A percentile compares a stretch with the other conserved stretches of the same genome.
phyloP scores from a whole-genome alignment of 306 rosid species.

The Prosopis cineraria region DNA sequence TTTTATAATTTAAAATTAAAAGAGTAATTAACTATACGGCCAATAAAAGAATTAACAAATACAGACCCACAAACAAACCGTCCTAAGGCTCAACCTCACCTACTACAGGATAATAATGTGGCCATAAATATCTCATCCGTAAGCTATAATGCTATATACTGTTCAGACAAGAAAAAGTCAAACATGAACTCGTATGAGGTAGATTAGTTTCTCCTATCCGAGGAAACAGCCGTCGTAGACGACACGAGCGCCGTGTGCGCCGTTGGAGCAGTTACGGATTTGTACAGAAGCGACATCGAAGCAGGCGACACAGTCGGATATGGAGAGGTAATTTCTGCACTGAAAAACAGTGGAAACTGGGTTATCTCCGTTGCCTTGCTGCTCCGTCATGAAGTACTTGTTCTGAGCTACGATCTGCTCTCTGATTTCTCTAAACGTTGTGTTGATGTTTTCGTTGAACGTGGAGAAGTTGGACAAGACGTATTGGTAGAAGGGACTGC shows the following conservation, averaged over 20 bases:
- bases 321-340: conserved; percentile 67
- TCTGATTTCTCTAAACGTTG: neutral
- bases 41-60: too few relatives aligned
- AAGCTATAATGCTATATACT: too few relatives aligned
- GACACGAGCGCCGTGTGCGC: conserved; percentile 71
- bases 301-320: conserved; percentile 44
- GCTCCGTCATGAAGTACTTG: conserved; percentile 51
- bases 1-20: too few relatives aligned
- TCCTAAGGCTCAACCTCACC: neutral
- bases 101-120: too few relatives aligned
- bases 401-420: neutral
- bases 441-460: neutral
- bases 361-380: conserved; percentile 39
- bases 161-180: neutral
- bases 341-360: conserved; percentile 63
- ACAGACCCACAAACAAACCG: neutral
- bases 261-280: conserved; percentile 62
- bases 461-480: neutral
- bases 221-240: conserved; percentile 79
- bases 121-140: neutral
- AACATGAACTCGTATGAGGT: neutral
- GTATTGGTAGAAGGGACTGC: neutral
- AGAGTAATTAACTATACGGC: too few relatives aligned
- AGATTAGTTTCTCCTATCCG: conserved; percentile 39
- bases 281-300: conserved; percentile 42